Conservation (phyloP, 2,329 filamentous ascomycete genomes). For the Paecilomyces sp. region DNA sequence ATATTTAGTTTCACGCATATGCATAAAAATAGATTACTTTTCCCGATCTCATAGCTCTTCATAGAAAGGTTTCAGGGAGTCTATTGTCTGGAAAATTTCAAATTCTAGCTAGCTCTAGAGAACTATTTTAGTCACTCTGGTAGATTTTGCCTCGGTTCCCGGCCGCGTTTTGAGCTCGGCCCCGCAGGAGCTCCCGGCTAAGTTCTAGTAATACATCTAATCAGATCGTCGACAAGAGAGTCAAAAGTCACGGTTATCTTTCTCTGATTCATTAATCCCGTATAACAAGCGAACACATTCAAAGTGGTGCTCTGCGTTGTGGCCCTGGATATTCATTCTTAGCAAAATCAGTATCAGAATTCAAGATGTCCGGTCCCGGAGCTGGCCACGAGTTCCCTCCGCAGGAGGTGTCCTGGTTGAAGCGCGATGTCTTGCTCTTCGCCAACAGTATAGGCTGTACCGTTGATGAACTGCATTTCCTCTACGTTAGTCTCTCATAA, state of each 20-base stretch:
- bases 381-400: conserved; percentile 73
- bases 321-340: not conserved
- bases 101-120: not conserved
- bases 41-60: not conserved
- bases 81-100: not conserved
- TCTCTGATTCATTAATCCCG: too few relatives aligned
- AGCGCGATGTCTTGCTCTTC: conserved; percentile 83
- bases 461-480: conserved; percentile 82
- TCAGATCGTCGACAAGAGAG: not conserved
- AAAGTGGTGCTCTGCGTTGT: not conserved
- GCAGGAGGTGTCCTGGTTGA: conserved; percentile 72
- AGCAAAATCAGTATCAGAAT: conserved; percentile 1
- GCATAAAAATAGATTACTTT: conserved; percentile 1
- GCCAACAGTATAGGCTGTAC: conserved; percentile 81
- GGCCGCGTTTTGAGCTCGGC: not conserved
- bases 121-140: not conserved
- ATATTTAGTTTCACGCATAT: conserved; percentile 18
- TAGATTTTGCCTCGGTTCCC: not conserved
- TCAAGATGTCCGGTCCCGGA: conserved; percentile 44
- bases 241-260: not conserved
- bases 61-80: not conserved
- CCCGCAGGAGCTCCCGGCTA: not conserved
- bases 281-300: not conserved
- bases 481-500: conserved; percentile 58
- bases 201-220: not conserved